Evolutionary conservation across 805 yeast species (phyloP), one percentile per base, ranked within the genome.

Genomic region (Metschnikowia shivogae): DNA sequence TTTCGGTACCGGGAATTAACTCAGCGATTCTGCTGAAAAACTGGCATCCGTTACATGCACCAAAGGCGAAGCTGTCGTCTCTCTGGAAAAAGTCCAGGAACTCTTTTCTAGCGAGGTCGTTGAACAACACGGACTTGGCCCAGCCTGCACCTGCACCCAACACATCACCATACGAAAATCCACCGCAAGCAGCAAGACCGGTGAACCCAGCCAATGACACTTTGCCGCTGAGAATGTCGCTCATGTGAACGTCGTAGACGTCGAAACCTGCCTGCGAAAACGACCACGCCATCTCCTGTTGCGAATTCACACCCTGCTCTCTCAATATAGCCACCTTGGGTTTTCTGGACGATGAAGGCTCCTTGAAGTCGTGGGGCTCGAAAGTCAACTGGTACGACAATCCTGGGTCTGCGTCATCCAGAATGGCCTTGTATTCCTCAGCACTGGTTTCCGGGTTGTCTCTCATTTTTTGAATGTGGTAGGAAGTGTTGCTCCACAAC

Each of bases 1-100:
- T 74, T 56, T 86, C 95, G 44, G 93, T 80, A 39, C 98, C 98
- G 31, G 98, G 98, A 52, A 93, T 89, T 57, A 89, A 71, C 51
- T 78, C 82, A 56, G 88, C 86, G 50, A 93, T 78, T 68, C 89
- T 83, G 49, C 96, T 83, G 60, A 93, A 70, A 74, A 93, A 93
- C 68, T 93, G 99, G 72, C 99, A 93, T 50, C 99, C 99, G 65
- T 93, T 93, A 78, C 99, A 93, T 39, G 96, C 96, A 67, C 99
- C 99, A 57, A 93, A 82, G 4, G 98, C 95, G 73, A 93, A 93
- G 0, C 99, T 93, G 63, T 93, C 95, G 14, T 74, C 72, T 68
- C 99, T 83, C 59, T 82, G 82, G 80, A 93, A 93, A 67, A 93
- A 93, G 40, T 70, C 76, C 53, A 72, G 67, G 65, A 93, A 93